Percentiles rank a stretch among this genome's conserved stretches.
phyloP scores from a whole-genome alignment of 192 early-diverging fungal species.

The Gamsiella multidivaricata region DNA sequence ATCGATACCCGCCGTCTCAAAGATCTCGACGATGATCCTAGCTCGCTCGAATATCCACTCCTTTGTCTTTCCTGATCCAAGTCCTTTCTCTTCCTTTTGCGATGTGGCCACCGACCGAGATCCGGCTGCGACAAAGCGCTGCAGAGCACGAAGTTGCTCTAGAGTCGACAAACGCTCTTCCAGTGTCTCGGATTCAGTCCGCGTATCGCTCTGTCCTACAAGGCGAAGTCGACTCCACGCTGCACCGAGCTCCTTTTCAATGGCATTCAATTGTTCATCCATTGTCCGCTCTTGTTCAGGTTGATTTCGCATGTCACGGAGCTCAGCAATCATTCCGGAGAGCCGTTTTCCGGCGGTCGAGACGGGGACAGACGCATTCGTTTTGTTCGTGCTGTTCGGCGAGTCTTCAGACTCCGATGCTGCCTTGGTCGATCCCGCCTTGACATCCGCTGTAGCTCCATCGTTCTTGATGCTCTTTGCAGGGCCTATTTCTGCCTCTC shows the following conservation, averaged over 20 bases:
- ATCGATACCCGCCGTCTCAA: constrained; percentile 3
- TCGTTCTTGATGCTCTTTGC: background rate
- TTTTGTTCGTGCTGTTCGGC: background rate
- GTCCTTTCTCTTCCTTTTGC: constrained; percentile 51
- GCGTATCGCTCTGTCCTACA: background rate
- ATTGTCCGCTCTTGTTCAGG: background rate
- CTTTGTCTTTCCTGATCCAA: constrained; percentile 56
- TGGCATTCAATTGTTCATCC: constrained; percentile 25
- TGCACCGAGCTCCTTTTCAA: constrained; percentile 25
- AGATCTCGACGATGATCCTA: constrained; percentile 18
- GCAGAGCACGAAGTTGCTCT: constrained; percentile 24
- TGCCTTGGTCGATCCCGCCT: too few species aligned
- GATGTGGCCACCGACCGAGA: constrained; percentile 20
- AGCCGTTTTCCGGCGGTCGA: constrained; percentile 6
- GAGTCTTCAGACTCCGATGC: background rate
- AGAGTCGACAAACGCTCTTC: background rate
- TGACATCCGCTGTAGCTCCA: background rate
- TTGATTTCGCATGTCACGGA: constrained; percentile 23
- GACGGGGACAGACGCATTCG: too few species aligned
- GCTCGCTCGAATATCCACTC: constrained; percentile 55
- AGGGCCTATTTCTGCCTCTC: too few species aligned
- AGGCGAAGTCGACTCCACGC: background rate
- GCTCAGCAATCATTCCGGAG: constrained; percentile 17
- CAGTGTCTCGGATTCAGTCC: background rate
- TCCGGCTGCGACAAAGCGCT: constrained; percentile 14